These are phyloP conservation scores for Allium fistulosum DNA, from an alignment of 106 monocot species.

Conservation along the genomic window DNA sequence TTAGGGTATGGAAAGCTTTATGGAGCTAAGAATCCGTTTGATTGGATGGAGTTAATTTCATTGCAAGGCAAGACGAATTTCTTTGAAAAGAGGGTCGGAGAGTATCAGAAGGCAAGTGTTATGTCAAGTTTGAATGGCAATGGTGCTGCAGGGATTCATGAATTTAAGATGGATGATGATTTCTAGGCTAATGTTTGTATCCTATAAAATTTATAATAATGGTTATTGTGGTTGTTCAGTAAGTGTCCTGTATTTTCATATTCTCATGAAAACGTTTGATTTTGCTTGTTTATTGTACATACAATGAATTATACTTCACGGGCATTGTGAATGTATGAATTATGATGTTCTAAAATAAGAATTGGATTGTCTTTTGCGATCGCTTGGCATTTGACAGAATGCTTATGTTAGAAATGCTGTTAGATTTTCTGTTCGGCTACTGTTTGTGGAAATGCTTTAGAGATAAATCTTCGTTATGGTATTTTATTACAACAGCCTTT, in stretches of 20 bases:
- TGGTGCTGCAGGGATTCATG: conserved; percentile 1
- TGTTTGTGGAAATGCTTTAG: background rate
- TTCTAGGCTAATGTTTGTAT: background rate
- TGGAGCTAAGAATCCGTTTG: conserved; percentile 2
- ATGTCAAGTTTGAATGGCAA: conserved; percentile 8
- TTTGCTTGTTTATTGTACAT: background rate
- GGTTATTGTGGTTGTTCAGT: background rate
- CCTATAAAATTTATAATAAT: background rate
- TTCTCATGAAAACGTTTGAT: background rate
- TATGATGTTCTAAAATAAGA: background rate
- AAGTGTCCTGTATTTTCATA: background rate
- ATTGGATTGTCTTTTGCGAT: background rate
- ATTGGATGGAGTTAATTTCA: conserved; percentile 5
- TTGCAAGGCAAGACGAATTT: conserved; percentile 6
- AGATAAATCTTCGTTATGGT: background rate
- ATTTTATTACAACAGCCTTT: no score
- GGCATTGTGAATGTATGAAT: background rate
- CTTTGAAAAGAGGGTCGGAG: conserved; percentile 8
- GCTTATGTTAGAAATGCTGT: background rate
- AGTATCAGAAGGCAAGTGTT: conserved; percentile 6
- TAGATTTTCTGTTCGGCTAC: background rate
- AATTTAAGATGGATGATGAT: conserved; percentile 9
- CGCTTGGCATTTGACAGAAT: background rate
- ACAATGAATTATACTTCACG: background rate
- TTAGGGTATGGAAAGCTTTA: conserved; percentile 2